Conservation (phyloP, 108 stramenopile genomes). For the Cyclostephanos invisitatus region DNA sequence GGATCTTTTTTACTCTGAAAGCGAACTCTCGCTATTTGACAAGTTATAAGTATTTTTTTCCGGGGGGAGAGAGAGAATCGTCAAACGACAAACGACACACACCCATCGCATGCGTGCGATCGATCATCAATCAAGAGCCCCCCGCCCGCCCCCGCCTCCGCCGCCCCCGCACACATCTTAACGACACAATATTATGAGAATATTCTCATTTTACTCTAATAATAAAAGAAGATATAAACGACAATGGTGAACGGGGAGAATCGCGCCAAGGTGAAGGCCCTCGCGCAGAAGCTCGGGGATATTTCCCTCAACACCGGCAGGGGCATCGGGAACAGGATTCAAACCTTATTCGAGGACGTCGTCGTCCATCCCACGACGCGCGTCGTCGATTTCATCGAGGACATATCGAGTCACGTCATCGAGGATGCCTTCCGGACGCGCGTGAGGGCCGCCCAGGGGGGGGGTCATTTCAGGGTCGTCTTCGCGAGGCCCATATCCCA, state of each 20-base stretch:
- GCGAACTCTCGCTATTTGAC: too few species aligned
- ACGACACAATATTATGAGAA: too few species aligned
- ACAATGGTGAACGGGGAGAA: slow-evolving; percentile 46
- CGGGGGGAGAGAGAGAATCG: too few species aligned
- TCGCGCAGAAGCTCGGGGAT: slow-evolving; percentile 14
- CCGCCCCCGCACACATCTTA: too few species aligned
- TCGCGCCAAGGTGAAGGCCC: slow-evolving; percentile 22
- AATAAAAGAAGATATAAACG: not conserved
- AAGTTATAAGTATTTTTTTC: too few species aligned
- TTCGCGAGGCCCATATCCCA: slow-evolving; percentile 37
- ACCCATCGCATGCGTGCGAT: too few species aligned
- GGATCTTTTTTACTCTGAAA: too few species aligned
- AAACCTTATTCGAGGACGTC: slow-evolving; percentile 26
- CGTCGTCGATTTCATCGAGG: slow-evolving; percentile 40
- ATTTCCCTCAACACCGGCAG: slow-evolving; percentile 5
- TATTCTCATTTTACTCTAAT: too few species aligned
- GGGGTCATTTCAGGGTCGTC: slow-evolving; percentile 34
- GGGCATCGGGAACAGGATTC: slow-evolving; percentile 27
- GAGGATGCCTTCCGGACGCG: slow-evolving; percentile 15
- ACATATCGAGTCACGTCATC: slow-evolving; percentile 4
- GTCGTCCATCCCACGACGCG: slow-evolving; percentile 32
- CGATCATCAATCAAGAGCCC: too few species aligned
- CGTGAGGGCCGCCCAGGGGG: slow-evolving; percentile 32
- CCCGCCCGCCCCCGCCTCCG: too few species aligned
- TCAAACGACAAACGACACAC: too few species aligned